phyloP scores from a whole-genome alignment of 2,329 filamentous ascomycete genomes.

The Calonectria leucothoes region DNA sequence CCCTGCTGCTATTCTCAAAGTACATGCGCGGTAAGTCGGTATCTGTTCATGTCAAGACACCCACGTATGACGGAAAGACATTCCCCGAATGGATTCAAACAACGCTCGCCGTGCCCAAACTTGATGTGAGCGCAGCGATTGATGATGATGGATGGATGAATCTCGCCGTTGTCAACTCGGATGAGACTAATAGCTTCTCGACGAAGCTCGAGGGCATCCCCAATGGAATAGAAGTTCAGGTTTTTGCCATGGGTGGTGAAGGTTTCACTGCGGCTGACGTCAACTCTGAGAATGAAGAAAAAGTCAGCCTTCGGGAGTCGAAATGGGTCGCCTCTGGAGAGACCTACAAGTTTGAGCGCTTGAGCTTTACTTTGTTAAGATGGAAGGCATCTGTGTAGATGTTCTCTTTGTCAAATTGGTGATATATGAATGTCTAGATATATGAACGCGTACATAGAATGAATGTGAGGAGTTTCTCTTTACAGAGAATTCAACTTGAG shows the following conservation, averaged over 20 bases:
- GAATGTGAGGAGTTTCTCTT: not conserved
- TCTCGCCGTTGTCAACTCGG: constrained; percentile 78
- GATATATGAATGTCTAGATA: not conserved
- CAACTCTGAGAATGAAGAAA: constrained; percentile 71
- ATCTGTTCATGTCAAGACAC: constrained; percentile 70
- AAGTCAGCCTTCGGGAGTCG: constrained; percentile 57
- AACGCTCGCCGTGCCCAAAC: constrained; percentile 73
- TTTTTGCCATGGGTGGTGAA: constrained; percentile 64
- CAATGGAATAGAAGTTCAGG: constrained; percentile 59
- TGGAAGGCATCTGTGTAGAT: constrained; percentile 55
- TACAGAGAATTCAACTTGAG: not conserved
- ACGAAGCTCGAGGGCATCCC: constrained; percentile 66
- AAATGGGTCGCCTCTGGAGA: constrained; percentile 69
- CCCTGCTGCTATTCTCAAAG: constrained; percentile 65
- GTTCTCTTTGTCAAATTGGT: not conserved
- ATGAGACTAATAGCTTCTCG: constrained; percentile 67
- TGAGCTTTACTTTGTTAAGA: constrained; percentile 70
- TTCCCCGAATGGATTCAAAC: constrained; percentile 72
- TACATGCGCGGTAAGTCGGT: constrained; percentile 78
- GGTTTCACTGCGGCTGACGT: constrained; percentile 57
- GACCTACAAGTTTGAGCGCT: constrained; percentile 74
- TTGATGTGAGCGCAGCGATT: constrained; percentile 73
- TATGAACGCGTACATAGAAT: not conserved
- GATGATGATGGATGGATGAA: constrained; percentile 69
- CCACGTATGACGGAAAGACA: constrained; percentile 73